Conservation (phyloP, 352 stramenopile species). For the Plasmopara viticola region DNA sequence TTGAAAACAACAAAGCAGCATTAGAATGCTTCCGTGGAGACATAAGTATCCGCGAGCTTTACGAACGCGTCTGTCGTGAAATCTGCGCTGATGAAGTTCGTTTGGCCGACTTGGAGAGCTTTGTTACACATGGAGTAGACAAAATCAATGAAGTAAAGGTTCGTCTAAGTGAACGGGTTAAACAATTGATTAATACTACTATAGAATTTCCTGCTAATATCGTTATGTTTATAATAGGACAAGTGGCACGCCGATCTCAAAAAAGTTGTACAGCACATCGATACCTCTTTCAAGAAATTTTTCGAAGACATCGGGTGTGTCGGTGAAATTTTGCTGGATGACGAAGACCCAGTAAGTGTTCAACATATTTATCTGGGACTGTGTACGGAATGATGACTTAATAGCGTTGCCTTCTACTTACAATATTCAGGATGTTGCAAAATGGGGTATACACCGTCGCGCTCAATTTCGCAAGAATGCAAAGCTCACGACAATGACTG, state of each 20-base stretch:
- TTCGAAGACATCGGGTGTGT: slow-evolving; percentile 85
- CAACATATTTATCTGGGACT: not conserved
- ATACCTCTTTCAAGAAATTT: slow-evolving; percentile 76
- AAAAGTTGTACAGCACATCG: slow-evolving; percentile 72
- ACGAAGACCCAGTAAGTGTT: slow-evolving; percentile 50
- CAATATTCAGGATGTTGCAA: slow-evolving; percentile 62
- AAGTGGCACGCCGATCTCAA: slow-evolving; percentile 64
- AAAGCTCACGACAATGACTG: slow-evolving; percentile 79
- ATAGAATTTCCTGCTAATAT: too few species aligned
- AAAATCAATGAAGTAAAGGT: slow-evolving; percentile 75
- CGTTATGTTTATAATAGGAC: slow-evolving; percentile 22
- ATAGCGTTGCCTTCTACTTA: not conserved
- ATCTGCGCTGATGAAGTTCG: slow-evolving; percentile 60
- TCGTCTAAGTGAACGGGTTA: not conserved
- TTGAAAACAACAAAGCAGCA: slow-evolving; percentile 81
- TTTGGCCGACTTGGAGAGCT: slow-evolving; percentile 52
- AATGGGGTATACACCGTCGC: slow-evolving; percentile 81
- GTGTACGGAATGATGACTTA: not conserved
- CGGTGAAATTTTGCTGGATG: slow-evolving; percentile 74
- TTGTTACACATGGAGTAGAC: slow-evolving; percentile 56
- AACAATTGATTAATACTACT: not conserved
- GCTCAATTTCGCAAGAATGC: slow-evolving; percentile 83
- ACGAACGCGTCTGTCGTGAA: slow-evolving; percentile 53
- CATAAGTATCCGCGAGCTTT: slow-evolving; percentile 64
- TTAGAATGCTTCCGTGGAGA: slow-evolving; percentile 80